phyloP scores from a whole-genome alignment of 192 early-diverging fungal species.

The Jimgerdemannia lactiflua region DNA sequence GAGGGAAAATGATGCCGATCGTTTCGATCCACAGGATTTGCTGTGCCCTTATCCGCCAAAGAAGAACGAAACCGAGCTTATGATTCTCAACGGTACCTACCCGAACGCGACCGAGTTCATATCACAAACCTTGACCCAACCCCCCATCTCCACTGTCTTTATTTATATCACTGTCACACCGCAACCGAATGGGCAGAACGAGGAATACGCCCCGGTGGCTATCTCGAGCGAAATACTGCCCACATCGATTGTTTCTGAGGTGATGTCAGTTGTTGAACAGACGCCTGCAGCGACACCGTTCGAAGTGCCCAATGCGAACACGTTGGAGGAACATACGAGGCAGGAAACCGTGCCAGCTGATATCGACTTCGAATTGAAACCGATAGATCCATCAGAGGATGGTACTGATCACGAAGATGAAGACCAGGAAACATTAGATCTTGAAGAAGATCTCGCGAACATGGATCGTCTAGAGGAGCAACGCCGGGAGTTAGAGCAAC shows the following conservation, averaged over 20 bases:
- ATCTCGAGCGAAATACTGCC: not conserved
- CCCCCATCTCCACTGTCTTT: not conserved
- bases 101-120: not conserved
- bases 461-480: conserved; percentile 1
- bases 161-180: not conserved
- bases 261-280: not conserved
- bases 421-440: conserved; percentile 4
- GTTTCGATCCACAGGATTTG: conserved; percentile 32
- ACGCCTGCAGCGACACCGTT: not conserved
- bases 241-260: not conserved
- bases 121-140: not conserved
- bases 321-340: conserved; percentile 14
- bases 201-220: not conserved
- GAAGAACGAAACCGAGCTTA: conserved; percentile 8
- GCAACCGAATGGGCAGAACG: conserved; percentile 1
- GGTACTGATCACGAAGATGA: conserved; percentile 1
- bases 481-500: not conserved
- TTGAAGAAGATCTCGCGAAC: conserved; percentile 14
- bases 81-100: not conserved
- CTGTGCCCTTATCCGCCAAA: conserved; percentile 27
- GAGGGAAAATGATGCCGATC: not conserved
- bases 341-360: conserved; percentile 2
- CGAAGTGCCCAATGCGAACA: conserved; percentile 1
- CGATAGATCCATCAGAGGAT: conserved; percentile 4
- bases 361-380: not conserved